These are phyloP conservation scores for Arthonia radiata DNA, from an alignment of 495 filamentous ascomycete species.

Conservation along the genomic window DNA sequence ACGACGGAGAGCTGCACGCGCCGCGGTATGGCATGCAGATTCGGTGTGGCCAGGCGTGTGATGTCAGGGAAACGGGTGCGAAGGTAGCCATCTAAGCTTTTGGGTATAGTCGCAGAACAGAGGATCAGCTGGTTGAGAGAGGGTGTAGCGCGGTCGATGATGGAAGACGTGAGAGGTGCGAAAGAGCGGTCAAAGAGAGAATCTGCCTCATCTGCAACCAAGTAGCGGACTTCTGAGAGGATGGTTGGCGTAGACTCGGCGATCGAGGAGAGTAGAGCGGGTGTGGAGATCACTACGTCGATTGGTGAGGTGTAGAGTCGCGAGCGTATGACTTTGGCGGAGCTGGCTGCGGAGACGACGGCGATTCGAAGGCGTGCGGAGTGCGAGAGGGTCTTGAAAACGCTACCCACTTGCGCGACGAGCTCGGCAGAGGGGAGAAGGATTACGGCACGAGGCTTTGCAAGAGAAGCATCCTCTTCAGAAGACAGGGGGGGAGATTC, in stretches of 20 bases:
- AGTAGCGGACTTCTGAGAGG: conserved; percentile 61
- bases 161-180: conserved; percentile 48
- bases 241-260: conserved; percentile 70
- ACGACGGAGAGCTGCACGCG: conserved; percentile 85
- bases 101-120: conserved; percentile 89
- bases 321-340: conserved; percentile 56
- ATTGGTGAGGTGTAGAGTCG: conserved; percentile 67
- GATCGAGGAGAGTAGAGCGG: conserved; percentile 66
- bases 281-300: conserved; percentile 69
- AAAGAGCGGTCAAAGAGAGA: conserved; percentile 87
- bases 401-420: conserved; percentile 57
- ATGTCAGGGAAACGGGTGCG: conserved; percentile 59
- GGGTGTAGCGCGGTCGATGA: conserved; percentile 52
- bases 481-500: conserved; percentile 32
- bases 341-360: conserved; percentile 50
- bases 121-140: conserved; percentile 74
- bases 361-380: conserved; percentile 58
- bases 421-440: conserved; percentile 86
- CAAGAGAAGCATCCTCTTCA: conserved; percentile 43
- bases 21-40: conserved; percentile 83
- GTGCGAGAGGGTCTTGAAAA: conserved; percentile 63
- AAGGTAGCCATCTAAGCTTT: conserved; percentile 63
- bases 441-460: conserved; percentile 59
- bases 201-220: conserved; percentile 86
- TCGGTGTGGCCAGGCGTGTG: conserved; percentile 66